These are phyloP conservation scores for Cladophialophora psammophila DNA, from an alignment of 2,329 filamentous ascomycete genomes.

Conservation along the genomic window DNA sequence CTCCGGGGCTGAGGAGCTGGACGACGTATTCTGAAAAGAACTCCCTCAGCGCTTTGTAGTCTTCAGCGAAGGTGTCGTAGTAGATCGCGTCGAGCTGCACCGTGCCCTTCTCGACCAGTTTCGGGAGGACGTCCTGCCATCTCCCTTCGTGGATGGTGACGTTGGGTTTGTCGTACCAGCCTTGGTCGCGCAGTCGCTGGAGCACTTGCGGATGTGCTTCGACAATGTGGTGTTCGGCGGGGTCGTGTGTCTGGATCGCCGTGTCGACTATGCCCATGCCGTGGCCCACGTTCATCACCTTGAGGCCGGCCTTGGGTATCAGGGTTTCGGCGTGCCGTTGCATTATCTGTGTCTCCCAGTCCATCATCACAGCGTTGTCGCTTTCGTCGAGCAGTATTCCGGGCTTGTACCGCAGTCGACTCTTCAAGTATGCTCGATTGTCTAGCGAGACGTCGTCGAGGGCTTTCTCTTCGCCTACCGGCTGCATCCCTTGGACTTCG, in stretches of 20 bases:
- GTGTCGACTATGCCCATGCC: constrained; percentile 23
- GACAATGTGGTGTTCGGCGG: constrained; percentile 16
- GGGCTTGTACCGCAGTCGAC: constrained; percentile 17
- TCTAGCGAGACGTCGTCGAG: constrained; percentile 20
- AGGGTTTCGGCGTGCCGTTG: constrained; percentile 14
- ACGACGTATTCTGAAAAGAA: constrained; percentile 22
- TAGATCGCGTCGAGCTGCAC: constrained; percentile 17
- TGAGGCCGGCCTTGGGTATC: constrained; percentile 11
- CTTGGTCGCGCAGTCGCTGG: constrained; percentile 13
- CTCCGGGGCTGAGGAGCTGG: constrained; percentile 6
- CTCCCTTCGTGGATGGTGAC: constrained; percentile 18
- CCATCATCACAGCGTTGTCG: constrained; percentile 13
- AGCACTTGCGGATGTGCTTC: constrained; percentile 18
- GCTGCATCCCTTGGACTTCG: background rate
- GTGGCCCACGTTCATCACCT: constrained; percentile 23
- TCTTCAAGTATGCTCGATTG: constrained; percentile 15
- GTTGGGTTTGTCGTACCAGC: constrained; percentile 14
- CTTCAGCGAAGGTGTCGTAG: constrained; percentile 21
- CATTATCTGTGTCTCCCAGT: constrained; percentile 14
- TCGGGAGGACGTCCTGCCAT: constrained; percentile 19
- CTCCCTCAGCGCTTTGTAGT: constrained; percentile 16
- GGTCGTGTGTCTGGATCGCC: constrained; percentile 15
- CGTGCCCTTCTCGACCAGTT: constrained; percentile 9
- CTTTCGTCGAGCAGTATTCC: constrained; percentile 12
- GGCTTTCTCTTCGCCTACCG: constrained; percentile 5